Conservation (phyloP, 441 rosid genomes). For the Omphalea diandra region DNA sequence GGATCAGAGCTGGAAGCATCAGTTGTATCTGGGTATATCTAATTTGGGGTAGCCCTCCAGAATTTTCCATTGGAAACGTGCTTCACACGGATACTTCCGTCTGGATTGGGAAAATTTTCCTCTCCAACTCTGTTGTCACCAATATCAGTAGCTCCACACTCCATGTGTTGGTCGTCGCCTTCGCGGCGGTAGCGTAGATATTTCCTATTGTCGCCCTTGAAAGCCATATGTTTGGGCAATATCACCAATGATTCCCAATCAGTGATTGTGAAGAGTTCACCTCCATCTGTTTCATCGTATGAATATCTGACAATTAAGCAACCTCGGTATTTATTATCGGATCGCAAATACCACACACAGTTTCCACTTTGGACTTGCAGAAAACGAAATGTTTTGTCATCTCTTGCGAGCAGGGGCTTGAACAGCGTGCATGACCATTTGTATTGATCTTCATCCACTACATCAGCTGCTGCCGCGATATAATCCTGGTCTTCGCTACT, state of each 20-base stretch:
- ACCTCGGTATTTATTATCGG: not conserved
- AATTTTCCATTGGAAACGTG: not conserved
- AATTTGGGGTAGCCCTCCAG: not conserved
- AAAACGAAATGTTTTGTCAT: not conserved
- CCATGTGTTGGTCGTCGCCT: not conserved
- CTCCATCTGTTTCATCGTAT: too few species aligned
- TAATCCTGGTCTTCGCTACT: not conserved
- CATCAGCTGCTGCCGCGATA: not conserved
- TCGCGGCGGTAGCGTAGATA: not conserved
- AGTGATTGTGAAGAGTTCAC: not conserved
- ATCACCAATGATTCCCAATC: slow-evolving; percentile 11
- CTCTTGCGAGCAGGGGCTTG: not conserved
- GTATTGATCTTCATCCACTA: not conserved
- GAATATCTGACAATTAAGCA: not conserved
- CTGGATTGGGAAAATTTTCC: not conserved
- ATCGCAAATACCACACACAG: not conserved
- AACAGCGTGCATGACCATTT: slow-evolving; percentile 1
- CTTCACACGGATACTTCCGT: not conserved
- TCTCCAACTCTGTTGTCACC: not conserved
- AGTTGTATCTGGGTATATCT: not conserved
- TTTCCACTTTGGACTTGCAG: not conserved
- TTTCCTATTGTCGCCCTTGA: not conserved
- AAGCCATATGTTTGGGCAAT: slow-evolving; percentile 1
- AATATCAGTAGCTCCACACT: not conserved
- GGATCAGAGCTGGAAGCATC: not conserved